Base-by-base conservation (phyloP, 768 basidiomycete genomes). In the Aureoboletus auriporus region DNA sequence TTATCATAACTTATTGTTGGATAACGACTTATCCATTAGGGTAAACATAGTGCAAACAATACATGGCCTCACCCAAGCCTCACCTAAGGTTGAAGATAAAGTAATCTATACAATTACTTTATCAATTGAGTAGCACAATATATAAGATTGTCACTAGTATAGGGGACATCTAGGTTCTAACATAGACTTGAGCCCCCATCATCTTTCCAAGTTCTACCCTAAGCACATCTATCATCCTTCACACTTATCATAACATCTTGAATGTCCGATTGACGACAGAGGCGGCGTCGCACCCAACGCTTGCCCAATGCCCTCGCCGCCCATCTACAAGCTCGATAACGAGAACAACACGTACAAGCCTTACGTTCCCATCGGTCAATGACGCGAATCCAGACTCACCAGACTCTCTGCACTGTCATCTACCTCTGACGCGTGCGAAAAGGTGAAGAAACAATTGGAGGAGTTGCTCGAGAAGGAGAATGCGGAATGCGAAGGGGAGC, bases 291-390 rank as follows among this genome's bases (percentile, higher is more conserved):
- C 52, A 50, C 70, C 12, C 73, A 76, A 47, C 80, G 77, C 36
- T 78, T n/a, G n/a, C n/a, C n/a, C n/a, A n/a, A n/a, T 83, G 39
- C 78, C 81, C 0, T 83, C 85, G 14, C 75, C 70, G 6, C 73
- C 85, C 0, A 61, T 53, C 40, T 85, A 82, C 68, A 78, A 74
- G 31, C 72, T 86, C 42, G 83, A 86, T 51, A 78, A 83, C 27
- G 79, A 81, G 28, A 69, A 71, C 47, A 77, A 82, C 43, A 67
- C 75, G 17, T 93, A 93, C 61, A 82, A 86, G 50, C 88, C 89
- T 1, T 98, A 97, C 65, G 69, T 98, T 30, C 83, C 95, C 10
- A 84, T 97, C 30, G 79, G 87, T 13, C 85, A 96, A 66, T 79
- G 93, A 44, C 80, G 90, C 42, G 80, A 88, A 60, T 82, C 84